phyloP scores from a whole-genome alignment of 805 yeast species.

The Metschnikowia chrysomelidarum region DNA sequence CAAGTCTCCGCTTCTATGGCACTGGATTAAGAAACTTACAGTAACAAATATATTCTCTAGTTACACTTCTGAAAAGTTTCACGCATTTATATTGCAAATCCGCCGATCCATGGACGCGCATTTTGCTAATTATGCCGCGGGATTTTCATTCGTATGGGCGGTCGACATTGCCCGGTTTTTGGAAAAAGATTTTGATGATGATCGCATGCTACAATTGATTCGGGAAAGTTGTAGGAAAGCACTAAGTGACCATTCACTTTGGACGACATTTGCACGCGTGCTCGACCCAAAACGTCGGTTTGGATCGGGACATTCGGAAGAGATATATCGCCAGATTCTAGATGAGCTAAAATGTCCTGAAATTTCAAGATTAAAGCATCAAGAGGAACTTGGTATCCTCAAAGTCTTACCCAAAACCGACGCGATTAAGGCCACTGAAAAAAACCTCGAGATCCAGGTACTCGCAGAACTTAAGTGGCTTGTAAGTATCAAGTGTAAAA shows the following conservation, averaged over 20 bases:
- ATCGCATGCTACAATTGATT: constrained; percentile 2
- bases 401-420: too few relatives aligned
- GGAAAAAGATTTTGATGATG: constrained; percentile 14
- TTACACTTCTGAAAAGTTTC: background rate
- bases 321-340: too few relatives aligned
- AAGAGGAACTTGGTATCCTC: too few relatives aligned
- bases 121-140: constrained; percentile 40
- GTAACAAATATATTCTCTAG: constrained; percentile 15
- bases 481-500: constrained; percentile 12
- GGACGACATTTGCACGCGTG: constrained; percentile 20
- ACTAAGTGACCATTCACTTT: constrained; percentile 20
- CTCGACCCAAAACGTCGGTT: too few relatives aligned
- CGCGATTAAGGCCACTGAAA: too few relatives aligned
- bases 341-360: too few relatives aligned
- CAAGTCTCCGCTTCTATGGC: constrained; percentile 41
- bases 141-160: constrained; percentile 32
- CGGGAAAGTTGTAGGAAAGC: constrained; percentile 11
- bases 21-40: constrained; percentile 21
- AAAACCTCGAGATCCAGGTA: too few relatives aligned
- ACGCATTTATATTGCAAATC: constrained; percentile 16
- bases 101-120: constrained; percentile 33
- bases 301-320: too few relatives aligned
- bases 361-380: too few relatives aligned
- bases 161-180: constrained; percentile 7
- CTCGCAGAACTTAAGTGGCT: constrained; percentile 17